Evolutionary conservation across 495 filamentous ascomycete species (phyloP), one percentile per base, ranked within the genome.

Genomic region (Aspergillus kassunensis): DNA sequence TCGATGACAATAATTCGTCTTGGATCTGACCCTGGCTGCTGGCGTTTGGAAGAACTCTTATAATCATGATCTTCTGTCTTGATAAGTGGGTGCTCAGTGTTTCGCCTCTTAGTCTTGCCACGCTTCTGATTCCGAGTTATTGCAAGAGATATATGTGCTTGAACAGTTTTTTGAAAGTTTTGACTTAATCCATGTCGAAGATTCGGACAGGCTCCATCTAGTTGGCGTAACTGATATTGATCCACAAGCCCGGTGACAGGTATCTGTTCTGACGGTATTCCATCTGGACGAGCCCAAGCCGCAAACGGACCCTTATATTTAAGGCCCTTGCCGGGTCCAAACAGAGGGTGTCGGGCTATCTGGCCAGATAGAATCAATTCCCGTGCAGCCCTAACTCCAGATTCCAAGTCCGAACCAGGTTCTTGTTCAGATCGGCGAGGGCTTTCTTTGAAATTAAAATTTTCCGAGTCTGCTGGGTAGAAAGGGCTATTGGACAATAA

Each of bases 401-500:
- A 60, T 11, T 59, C 57, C 5, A 56, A 27, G 25, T 67, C 56
- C 0, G 46, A 25, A n/a, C 63, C 58, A 8, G 27, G 15, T 3
- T 49, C 23, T 12, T 44, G 18, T 3, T 24, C 43, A 9, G n/a
- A 3, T 7, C 9, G 21, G 25, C 15, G 2, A 1, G 23, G 41
- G 21, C 37, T 16, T 13, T 67, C 54, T 13, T 19, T 25, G n/a
- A 31, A 24, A n/a, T 53, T 34, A 6, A 65, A 62, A n/a, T 31
- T 11, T 6, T 43, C 31, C 3, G 49, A 40, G 0, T 67, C 51
- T 6, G 53, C 50, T 18, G 66, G 53, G 3, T 58, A 50, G 23
- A 41, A 68, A 8, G 72, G 62, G 5, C 64, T 71, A 27, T 69
- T 66, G 9, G 79, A 80, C 0, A 95, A 65, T 0, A 93, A 60